A percentile compares a stretch with the other conserved stretches of the same genome.
These are phyloP conservation scores for Hortiboletus flavorubellus DNA, from an alignment of 768 basidiomycete species.

Conservation along the genomic window DNA sequence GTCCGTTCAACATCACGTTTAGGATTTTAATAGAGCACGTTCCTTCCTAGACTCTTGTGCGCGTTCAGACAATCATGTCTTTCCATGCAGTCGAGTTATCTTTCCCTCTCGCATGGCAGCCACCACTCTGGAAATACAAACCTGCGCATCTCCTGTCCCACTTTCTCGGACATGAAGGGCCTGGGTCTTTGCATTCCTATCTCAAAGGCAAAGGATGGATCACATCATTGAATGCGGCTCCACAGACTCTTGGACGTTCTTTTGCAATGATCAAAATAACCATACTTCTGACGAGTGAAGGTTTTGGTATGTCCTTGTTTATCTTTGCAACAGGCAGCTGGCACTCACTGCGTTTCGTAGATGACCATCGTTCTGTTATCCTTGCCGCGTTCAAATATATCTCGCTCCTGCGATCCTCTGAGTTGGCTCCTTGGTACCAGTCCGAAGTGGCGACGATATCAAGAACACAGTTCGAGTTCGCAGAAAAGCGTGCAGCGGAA, in stretches of 20 bases:
- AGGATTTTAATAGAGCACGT: constrained; percentile 3
- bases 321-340: background rate
- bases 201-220: constrained; percentile 89
- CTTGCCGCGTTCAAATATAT: constrained; percentile 77
- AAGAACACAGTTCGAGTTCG: constrained; percentile 76
- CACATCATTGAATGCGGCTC: constrained; percentile 66
- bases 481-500: constrained; percentile 79
- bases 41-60: constrained; percentile 64
- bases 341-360: constrained; percentile 28
- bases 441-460: constrained; percentile 71
- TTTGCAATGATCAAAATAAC: constrained; percentile 90
- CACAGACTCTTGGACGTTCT: constrained; percentile 70
- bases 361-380: constrained; percentile 70
- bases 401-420: constrained; percentile 58
- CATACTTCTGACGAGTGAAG: constrained; percentile 75
- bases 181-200: constrained; percentile 87
- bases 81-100: constrained; percentile 81
- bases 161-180: constrained; percentile 89
- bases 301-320: constrained; percentile 60
- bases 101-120: constrained; percentile 73
- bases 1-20: constrained; percentile 28
- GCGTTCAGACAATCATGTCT: constrained; percentile 85
- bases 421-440: constrained; percentile 65
- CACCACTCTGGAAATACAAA: constrained; percentile 72
- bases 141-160: constrained; percentile 75